Percentiles rank a stretch among this genome's conserved stretches.
These are phyloP conservation scores for Mycosarcoma mackinlayi DNA, from an alignment of 1,284 basidiomycete species.

Conservation along the genomic window DNA sequence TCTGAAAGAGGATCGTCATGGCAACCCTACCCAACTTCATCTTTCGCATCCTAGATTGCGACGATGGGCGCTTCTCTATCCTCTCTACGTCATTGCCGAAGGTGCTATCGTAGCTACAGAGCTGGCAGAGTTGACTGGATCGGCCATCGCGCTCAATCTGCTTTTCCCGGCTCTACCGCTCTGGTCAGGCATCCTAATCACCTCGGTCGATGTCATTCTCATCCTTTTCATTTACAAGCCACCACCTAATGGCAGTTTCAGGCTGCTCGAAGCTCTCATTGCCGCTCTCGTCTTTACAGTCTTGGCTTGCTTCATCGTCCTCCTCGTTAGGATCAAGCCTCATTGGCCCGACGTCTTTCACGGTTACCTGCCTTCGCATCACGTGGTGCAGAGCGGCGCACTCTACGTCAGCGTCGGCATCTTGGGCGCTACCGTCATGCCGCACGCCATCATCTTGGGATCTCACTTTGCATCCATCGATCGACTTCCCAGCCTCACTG, in stretches of 20 bases:
- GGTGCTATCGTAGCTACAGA: conserved; percentile 77
- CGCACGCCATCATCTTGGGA: conserved; percentile 89
- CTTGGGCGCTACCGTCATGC: conserved; percentile 76
- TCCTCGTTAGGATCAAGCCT: conserved; percentile 80
- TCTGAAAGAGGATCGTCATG: conserved; percentile 43
- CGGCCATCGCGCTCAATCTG: conserved; percentile 80
- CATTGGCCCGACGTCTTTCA: conserved; percentile 82
- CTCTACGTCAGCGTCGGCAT: conserved; percentile 81
- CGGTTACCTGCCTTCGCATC: conserved; percentile 83
- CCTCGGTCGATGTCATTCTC: conserved; percentile 83
- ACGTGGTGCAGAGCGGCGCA: conserved; percentile 72
- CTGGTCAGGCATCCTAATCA: conserved; percentile 76
- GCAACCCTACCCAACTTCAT: conserved; percentile 72
- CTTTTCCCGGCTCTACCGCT: conserved; percentile 78
- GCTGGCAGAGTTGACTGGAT: conserved; percentile 78
- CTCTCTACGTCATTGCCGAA: conserved; percentile 75
- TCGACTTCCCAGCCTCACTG: conserved; percentile 32
- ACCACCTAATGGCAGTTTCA: conserved; percentile 66
- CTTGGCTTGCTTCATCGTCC: conserved; percentile 79
- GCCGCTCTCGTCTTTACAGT: conserved; percentile 71
- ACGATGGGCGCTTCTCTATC: conserved; percentile 68
- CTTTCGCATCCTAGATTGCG: conserved; percentile 78
- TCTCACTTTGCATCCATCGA: conserved; percentile 72
- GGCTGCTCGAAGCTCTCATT: conserved; percentile 77
- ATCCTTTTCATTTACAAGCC: conserved; percentile 71